phyloP scores from a whole-genome alignment of 2,329 filamentous ascomycete genomes.

The Septoria linicola region DNA sequence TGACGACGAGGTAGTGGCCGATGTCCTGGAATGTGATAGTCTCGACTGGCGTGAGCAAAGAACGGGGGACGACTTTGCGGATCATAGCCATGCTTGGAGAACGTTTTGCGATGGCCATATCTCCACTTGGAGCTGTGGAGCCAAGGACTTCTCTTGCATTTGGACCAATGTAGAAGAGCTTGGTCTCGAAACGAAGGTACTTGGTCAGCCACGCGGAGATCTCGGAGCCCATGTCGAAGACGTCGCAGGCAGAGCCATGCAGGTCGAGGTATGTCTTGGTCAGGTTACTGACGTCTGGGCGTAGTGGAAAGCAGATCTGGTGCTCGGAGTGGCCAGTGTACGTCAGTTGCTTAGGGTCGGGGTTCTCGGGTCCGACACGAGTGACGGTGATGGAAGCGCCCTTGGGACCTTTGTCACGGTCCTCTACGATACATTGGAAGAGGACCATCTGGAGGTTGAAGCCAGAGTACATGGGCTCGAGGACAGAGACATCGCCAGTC shows the following conservation, averaged over 20 bases:
- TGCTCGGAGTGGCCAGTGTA: conserved; percentile 14
- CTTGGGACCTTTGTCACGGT: conserved; percentile 8
- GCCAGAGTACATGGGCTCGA: conserved; percentile 13
- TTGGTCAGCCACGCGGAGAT: conserved; percentile 12
- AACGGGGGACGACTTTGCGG: conserved; percentile 2
- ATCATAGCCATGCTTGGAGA: neutral
- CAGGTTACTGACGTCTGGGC: conserved; percentile 6
- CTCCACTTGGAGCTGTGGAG: conserved; percentile 9
- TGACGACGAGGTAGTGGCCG: conserved; percentile 16
- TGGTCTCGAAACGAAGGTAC: conserved; percentile 8
- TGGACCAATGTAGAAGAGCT: conserved; percentile 12
- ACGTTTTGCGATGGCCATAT: conserved; percentile 1
- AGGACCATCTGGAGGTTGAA: conserved; percentile 16
- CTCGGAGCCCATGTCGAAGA: conserved; percentile 12
- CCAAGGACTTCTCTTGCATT: conserved; percentile 9
- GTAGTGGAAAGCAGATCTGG: conserved; percentile 8
- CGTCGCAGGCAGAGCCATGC: conserved; percentile 12
- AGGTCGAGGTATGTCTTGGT: conserved; percentile 7
- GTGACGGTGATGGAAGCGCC: conserved; percentile 10
- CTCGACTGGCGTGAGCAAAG: conserved; percentile 1
- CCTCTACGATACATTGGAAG: conserved; percentile 14
- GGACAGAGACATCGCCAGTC: conserved; percentile 8
- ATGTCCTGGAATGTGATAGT: conserved; percentile 17
- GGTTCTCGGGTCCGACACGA: conserved; percentile 9
- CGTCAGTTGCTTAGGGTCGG: conserved; percentile 5